These are phyloP conservation scores for Cercospora sp. DNA, from an alignment of 2,329 filamentous ascomycete species.

Conservation along the genomic window DNA sequence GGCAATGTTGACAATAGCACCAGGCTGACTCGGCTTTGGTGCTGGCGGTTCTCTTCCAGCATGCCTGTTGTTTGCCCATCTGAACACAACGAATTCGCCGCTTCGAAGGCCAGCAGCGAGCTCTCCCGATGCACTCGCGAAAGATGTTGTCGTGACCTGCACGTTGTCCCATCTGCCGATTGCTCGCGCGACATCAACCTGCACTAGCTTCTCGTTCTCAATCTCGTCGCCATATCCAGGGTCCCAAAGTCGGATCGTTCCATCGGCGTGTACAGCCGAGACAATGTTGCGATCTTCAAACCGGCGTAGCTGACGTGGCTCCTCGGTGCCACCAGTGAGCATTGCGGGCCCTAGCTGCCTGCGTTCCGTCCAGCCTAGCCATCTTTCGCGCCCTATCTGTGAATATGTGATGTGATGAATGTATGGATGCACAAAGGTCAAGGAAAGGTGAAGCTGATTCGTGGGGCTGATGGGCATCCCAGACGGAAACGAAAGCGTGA, in stretches of 20 bases:
- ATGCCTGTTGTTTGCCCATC: constrained; percentile 80
- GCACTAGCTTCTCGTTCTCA: constrained; percentile 77
- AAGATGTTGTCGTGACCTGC: constrained; percentile 74
- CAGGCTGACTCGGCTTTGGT: constrained; percentile 48
- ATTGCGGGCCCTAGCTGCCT: constrained; percentile 76
- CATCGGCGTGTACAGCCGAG: constrained; percentile 85
- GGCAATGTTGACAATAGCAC: constrained; percentile 69
- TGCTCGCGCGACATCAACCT: constrained; percentile 83
- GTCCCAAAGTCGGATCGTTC: constrained; percentile 91
- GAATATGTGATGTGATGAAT: constrained; percentile 72
- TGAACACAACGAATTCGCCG: constrained; percentile 84
- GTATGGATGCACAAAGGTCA: constrained; percentile 89
- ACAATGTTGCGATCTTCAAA: constrained; percentile 83
- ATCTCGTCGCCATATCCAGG: constrained; percentile 88
- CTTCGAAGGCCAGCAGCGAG: constrained; percentile 76
- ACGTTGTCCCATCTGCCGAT: constrained; percentile 77
- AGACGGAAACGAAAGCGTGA: constrained; percentile 88
- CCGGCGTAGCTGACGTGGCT: constrained; percentile 67
- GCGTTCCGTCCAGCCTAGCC: constrained; percentile 88
- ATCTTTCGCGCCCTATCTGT: constrained; percentile 73
- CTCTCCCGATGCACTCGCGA: constrained; percentile 80
- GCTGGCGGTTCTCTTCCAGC: constrained; percentile 64
- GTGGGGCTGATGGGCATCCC: constrained; percentile 89
- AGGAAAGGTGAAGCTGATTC: constrained; percentile 84
- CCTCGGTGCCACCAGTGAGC: constrained; percentile 75